Percentiles rank a stretch among this genome's conserved stretches.
phyloP scores from a whole-genome alignment of 768 basidiomycete species.

The Phanerochaete sordida region DNA sequence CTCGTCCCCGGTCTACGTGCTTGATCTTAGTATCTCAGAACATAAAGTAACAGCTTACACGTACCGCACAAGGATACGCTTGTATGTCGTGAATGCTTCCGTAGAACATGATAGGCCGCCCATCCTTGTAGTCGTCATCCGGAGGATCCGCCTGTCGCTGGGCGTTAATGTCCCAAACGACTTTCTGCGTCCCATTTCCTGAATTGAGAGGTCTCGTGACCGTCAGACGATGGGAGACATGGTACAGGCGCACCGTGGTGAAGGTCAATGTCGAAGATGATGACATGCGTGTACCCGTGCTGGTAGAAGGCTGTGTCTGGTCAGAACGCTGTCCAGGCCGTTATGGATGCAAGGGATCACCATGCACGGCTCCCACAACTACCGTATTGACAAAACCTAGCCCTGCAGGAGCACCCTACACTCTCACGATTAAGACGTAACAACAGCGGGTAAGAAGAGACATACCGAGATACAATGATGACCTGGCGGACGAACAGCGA shows the following conservation, averaged over 20 bases:
- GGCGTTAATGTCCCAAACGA: not conserved
- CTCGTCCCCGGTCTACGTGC: not conserved
- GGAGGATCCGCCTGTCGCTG: not conserved
- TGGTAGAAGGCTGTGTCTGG: slow-evolving; percentile 86
- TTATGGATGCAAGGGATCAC: too few relatives aligned
- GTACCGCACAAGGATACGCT: not conserved
- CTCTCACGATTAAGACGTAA: too few relatives aligned
- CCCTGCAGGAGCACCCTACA: slow-evolving; percentile 70
- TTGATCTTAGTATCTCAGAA: too few relatives aligned
- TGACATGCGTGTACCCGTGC: slow-evolving; percentile 70
- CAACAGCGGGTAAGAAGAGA: not conserved
- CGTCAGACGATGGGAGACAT: too few relatives aligned
- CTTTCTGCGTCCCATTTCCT: not conserved
- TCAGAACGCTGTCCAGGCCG: too few relatives aligned
- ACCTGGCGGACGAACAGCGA: slow-evolving; percentile 84
- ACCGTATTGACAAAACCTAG: slow-evolving; percentile 98
- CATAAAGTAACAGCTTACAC: too few relatives aligned
- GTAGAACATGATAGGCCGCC: slow-evolving; percentile 34
- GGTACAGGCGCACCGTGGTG: slow-evolving; percentile 78
- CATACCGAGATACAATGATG: slow-evolving; percentile 84
- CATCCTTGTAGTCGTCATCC: slow-evolving; percentile 16
- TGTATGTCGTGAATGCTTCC: slow-evolving; percentile 2
- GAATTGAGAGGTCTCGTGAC: too few relatives aligned
- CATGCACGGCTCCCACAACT: slow-evolving; percentile 84
- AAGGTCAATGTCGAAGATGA: slow-evolving; percentile 91